Base-by-base conservation (phyloP, 192 early-diverging fungal species). In the Spizellomyces punctatus region DNA sequence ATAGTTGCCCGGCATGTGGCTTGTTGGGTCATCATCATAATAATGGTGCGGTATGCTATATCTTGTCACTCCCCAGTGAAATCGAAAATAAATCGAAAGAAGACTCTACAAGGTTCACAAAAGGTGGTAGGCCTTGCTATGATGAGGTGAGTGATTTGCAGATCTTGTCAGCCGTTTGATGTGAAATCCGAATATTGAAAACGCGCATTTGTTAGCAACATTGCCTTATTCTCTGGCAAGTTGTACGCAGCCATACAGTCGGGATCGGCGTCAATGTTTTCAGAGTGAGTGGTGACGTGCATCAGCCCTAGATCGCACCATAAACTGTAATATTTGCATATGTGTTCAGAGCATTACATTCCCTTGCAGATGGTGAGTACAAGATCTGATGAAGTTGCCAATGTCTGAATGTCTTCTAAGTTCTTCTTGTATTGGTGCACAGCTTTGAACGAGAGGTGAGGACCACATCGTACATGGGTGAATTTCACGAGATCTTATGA, bases 221-320 rank as follows among this genome's bases (percentile, higher is more conserved):
- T 75, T 17, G 45, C 61, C 10, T 75, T 86, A 79, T 84, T 85
- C 57, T 57, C 54, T n/a, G 84, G 72, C 10, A 86, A 86, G 67
- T n/a, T 82, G 55, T 84, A 80, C 58, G 80, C 78, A 55, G 85
- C 85, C 17, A 63, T 76, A 7, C 55, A 72, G 17, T 82, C 82
- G 9, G 84, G 85, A 21, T 87, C 85, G n/a, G 79, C 85, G 17
- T 83, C 84, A 16, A 86, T 85, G 83, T 83, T 85, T 67, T 82
- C 83, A 22, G 84, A 85, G 83, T 80, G 48, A 63, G 73, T 19
- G n/a, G 17, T n/a, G 21, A 44, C 27, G 27, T 36, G 27, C 27
- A 27, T 17, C 8, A 58, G 41, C 43, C 16, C 9, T 21, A 6
- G n/a, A 41, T 71, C 46, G 27, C 27, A 36, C 27, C 27, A 36